Base-by-base conservation (phyloP, 2,329 filamentous ascomycete genomes). In the Boeremia exigua region DNA sequence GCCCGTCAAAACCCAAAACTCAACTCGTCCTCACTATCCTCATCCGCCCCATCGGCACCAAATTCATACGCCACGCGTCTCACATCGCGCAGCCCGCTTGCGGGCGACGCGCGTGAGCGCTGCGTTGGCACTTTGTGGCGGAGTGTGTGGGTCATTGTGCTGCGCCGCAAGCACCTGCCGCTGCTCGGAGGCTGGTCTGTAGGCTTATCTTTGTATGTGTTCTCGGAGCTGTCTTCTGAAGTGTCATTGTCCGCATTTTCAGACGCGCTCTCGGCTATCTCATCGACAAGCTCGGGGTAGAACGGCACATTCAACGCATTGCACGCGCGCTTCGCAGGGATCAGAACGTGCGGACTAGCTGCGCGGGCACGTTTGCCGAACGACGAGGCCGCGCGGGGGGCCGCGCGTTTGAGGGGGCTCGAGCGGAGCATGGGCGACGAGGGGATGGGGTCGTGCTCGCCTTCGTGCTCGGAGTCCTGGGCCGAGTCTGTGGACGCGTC, bases 381-480 rank as follows among this genome's bases (percentile, higher is more conserved):
- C n/a, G 11, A 15, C 14, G 15, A 14, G 3, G 19, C 32, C 9
- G 33, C 23, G 14, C 33, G 33, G 6, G 15, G 43, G 4, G 25
- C 29, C 6, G 27, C 27, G 34, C 36, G 37, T 34, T 64, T 66
- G 32, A 62, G 52, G 9, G 60, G 66, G 9, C 61, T 63, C 2
- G 62, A 63, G 27, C 55, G 58, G 17, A 68, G 71, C 32, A 69
- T 58, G 1, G 68, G 71, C 7, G 68, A 71, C 9, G 69, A 70
- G 7, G 69, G 68, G 7, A 61, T 40, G 23, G 44, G 38, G 6
- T 70, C 65, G n/a, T 65, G 56, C 12, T 62, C 56, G 4, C 47
- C 15, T 5, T 66, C 42, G 30, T 43, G 29, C 9, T 42, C 30
- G 2, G 47, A 36, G 42, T 56, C 53, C 34, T 47, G 47, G 3